These are phyloP conservation scores for Berberis thunbergii DNA, from an alignment of 164 flowering plant species.

Conservation along the genomic window DNA sequence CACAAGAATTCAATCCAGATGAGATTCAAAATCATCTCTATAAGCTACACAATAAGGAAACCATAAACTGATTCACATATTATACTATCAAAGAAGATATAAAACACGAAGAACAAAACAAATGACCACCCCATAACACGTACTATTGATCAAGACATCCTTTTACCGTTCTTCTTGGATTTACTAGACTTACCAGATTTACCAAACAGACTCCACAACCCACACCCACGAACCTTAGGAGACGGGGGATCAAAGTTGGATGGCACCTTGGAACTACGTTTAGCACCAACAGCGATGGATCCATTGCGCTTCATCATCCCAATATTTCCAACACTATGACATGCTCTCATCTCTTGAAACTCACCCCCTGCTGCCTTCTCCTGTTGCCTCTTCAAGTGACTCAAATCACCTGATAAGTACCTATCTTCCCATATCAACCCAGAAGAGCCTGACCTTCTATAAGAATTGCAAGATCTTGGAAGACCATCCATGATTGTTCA, in stretches of 20 bases:
- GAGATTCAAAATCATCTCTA: no score
- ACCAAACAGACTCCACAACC: constrained; percentile 1
- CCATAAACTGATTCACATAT: no score
- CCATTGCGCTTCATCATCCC: neutral
- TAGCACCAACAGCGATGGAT: neutral
- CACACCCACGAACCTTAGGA: constrained; percentile 2
- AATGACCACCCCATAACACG: no score
- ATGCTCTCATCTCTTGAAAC: neutral
- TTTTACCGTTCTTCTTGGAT: neutral
- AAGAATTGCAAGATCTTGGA: neutral
- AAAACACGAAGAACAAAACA: no score
- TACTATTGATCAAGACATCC: neutral
- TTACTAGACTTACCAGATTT: neutral
- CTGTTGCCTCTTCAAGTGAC: neutral
- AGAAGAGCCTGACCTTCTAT: constrained; percentile 4
- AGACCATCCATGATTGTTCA: neutral
- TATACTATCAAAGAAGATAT: no score
- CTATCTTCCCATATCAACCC: neutral
- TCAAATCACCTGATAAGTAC: neutral
- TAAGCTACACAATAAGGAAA: no score
- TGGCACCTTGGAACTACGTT: neutral
- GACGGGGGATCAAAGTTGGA: constrained; percentile 4
- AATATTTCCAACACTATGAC: constrained; percentile 1
- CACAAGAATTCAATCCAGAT: no score
- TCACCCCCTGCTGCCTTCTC: neutral